Evolutionary conservation across 345 rosid genomes (phyloP), one percentile per base, ranked within the genome.

Genomic region (Hibiscus mutabilis): DNA sequence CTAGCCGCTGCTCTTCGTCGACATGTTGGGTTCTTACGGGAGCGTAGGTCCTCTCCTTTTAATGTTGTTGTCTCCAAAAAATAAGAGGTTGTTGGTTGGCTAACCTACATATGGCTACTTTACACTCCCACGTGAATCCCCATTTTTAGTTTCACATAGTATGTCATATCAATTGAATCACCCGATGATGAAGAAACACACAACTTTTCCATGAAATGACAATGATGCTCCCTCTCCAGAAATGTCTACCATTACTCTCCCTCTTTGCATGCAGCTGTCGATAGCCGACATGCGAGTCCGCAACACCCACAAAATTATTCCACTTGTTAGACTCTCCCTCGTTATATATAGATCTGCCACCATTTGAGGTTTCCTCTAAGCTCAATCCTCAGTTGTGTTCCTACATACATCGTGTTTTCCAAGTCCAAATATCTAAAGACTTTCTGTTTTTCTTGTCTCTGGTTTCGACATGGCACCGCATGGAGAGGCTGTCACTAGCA

Each of bases 401-500:
- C 40, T 35, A 35, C 40, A 35, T 35, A 35, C 40, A 35, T 35
- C 7, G 40, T 35, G 55, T 7, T 18, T 31, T 5, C 16, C 66
- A 10, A 62, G 1, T 40, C 44, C 12, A 2, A 40, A 10, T 61
- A 33, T n/a, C 24, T n/a, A 18, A 1, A 31, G 0, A 31, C 18
- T 61, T n/a, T n/a, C n/a, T n/a, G n/a, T n/a, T n/a, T n/a, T n/a
- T n/a, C n/a, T 47, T 29, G 53, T 29, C 12, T 59, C 51, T 53
- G 7, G 2, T 18, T 56, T 57, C 3, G 10, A 27, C 59, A 89
- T 90, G 98, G 94, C 94, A 68, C 85, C 92, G 55, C 84, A 84
- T 76, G 96, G 89, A 77, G 84, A 86, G 40, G 73, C 78, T 22
- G 77, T 0, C 29, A 42, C 73, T 2, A 66, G 58, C 71, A 31